Base-by-base conservation (phyloP, 805 yeast genomes). In the Yarrowia sp. region DNA sequence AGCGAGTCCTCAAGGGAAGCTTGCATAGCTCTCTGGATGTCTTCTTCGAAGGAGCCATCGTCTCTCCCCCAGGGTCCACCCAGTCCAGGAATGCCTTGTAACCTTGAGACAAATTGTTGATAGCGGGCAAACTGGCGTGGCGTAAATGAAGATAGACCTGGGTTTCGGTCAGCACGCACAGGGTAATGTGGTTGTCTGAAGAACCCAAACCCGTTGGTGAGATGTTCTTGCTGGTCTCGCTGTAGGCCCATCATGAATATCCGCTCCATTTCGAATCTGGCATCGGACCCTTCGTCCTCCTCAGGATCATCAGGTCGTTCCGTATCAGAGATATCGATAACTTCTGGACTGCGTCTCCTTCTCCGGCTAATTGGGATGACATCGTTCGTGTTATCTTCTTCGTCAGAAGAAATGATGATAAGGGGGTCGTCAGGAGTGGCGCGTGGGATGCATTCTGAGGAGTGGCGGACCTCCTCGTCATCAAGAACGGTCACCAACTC, bases 251-350 rank as follows among this genome's bases (percentile, higher is more conserved):
- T 43, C 28, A 22, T 8, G n/a, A 46, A 17, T 22, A 46, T 17
- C n/a, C 26, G 38, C 54, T 48, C 38, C 54, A 48, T 33, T 14
- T 44, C 8, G 5, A n/a, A 21, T 26, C 49, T 17, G 14, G 30
- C 21, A 7, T 44, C 48, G 4, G 8, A 8, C 4, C 8, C 4
- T 6, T 26, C 49, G 10, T 46, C 54, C 19, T 19, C 28, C 14
- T 48, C 54, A 3, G 36, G 26, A 4, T 33, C 56, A 16, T 33
- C 56, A 4, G 56, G 19, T 2, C 44, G 33, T 17, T 52, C 61
- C 12, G 61, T 36, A 19, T 54, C 61, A 3, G 61, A 54, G 2
- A 54, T 32, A 12, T 54, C 61, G 7, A 54, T 54, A 38, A 54
- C n/a, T 17, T 38, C 61, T 10, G 43, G 43, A 3, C 21, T 36